Evolutionary conservation across 2,329 filamentous ascomycete species (phyloP).

Genomic region (Clonostachys rhizophaga): DNA sequence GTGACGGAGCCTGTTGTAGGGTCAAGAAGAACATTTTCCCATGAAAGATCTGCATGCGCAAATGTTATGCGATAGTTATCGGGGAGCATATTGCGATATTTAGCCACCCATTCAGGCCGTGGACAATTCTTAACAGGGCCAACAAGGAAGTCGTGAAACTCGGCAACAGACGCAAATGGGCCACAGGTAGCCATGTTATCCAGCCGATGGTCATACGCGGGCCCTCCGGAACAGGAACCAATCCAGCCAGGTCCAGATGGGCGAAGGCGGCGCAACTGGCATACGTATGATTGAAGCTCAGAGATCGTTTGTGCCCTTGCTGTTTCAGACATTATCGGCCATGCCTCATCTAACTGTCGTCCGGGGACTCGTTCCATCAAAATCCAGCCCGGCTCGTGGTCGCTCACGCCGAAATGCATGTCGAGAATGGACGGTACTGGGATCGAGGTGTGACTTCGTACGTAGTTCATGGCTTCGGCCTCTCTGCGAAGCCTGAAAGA

Average conservation of each 20-base stretch:
- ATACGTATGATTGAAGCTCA: slow-evolving; percentile 4
- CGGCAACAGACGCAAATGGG: slow-evolving; percentile 6
- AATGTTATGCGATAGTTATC: slow-evolving; percentile 8
- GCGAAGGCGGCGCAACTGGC: slow-evolving; percentile 4
- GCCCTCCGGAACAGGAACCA: slow-evolving; percentile 6
- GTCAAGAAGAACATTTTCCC: slow-evolving; percentile 23
- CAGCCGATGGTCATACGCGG: slow-evolving; percentile 5
- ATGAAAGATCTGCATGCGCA: slow-evolving; percentile 23
- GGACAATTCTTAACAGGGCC: slow-evolving; percentile 5
- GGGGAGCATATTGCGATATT: slow-evolving; percentile 5
- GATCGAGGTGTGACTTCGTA: slow-evolving; percentile 2
- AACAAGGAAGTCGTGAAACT: slow-evolving; percentile 8
- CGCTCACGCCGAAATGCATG: slow-evolving; percentile 2
- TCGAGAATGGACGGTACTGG: slow-evolving; percentile 3
- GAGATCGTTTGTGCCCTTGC: slow-evolving; percentile 3
- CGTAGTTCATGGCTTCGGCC: slow-evolving; percentile 6
- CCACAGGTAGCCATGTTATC: slow-evolving; percentile 5
- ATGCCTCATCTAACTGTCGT: slow-evolving; percentile 5
- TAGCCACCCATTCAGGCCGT: slow-evolving; percentile 5
- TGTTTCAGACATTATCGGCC: slow-evolving; percentile 5
- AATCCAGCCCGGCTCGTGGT: slow-evolving; percentile 5
- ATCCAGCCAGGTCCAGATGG: slow-evolving; percentile 3
- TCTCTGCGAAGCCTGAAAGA: slow-evolving; percentile 1
- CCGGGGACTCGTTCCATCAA: slow-evolving; percentile 6
- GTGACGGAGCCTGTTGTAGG: slow-evolving; percentile 30